phyloP scores from a whole-genome alignment of 2,329 filamentous ascomycete genomes.

The Neospermospora avenae region DNA sequence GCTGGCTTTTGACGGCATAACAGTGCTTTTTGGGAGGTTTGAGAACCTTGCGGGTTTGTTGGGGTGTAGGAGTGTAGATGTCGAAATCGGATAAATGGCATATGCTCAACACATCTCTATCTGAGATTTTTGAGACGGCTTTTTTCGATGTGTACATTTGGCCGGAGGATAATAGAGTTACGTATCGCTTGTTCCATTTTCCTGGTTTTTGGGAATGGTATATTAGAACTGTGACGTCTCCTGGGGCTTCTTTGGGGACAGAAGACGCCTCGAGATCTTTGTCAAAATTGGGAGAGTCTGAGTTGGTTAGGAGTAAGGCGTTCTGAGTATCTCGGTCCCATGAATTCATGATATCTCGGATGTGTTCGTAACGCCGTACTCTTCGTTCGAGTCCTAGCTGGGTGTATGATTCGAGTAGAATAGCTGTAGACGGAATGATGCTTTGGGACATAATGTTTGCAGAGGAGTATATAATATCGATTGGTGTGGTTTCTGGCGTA shows the following conservation, averaged over 20 bases:
- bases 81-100: slow-evolving; percentile 93
- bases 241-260: slow-evolving; percentile 62
- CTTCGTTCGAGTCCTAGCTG: slow-evolving; percentile 77
- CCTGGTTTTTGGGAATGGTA: slow-evolving; percentile 78
- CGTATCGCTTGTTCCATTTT: slow-evolving; percentile 84
- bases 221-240: slow-evolving; percentile 66
- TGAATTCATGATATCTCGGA: slow-evolving; percentile 86
- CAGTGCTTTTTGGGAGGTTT: slow-evolving; percentile 83
- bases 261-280: slow-evolving; percentile 62
- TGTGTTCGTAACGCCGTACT: slow-evolving; percentile 78
- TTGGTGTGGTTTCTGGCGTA: slow-evolving; percentile 67
- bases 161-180: slow-evolving; percentile 70
- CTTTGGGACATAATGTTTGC: slow-evolving; percentile 59
- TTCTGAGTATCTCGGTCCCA: slow-evolving; percentile 85
- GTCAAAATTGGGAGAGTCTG: slow-evolving; percentile 52
- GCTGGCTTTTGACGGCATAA: slow-evolving; percentile 87
- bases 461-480: slow-evolving; percentile 69
- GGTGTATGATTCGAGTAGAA: slow-evolving; percentile 75
- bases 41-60: slow-evolving; percentile 65
- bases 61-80: slow-evolving; percentile 73
- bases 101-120: slow-evolving; percentile 66
- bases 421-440: slow-evolving; percentile 61
- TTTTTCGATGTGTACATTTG: slow-evolving; percentile 73
- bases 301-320: slow-evolving; percentile 63
- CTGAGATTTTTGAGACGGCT: slow-evolving; percentile 50